Percentiles rank a stretch among this genome's conserved stretches.
Conservation (phyloP, 768 basidiomycete genomes). For the Lactarius quietus region DNA sequence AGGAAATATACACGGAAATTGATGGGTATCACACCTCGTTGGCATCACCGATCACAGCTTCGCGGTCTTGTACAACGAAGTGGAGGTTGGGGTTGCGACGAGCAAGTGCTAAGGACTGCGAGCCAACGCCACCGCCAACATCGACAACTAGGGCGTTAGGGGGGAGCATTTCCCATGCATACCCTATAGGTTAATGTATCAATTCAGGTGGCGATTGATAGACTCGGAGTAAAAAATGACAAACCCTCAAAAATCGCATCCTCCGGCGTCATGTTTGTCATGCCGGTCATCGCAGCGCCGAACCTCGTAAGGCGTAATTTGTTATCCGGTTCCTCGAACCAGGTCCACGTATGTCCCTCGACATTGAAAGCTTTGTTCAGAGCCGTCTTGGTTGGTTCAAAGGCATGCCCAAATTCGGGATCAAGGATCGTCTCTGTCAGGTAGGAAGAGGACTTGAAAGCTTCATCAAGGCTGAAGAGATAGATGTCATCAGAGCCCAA, state of each 20-base stretch:
- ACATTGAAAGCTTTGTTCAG: background rate
- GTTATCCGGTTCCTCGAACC: background rate
- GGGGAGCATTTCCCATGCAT: background rate
- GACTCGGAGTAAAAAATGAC: background rate
- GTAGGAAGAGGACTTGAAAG: conserved; percentile 33
- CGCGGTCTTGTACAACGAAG: background rate
- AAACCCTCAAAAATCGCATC: conserved; percentile 6
- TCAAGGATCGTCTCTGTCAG: conserved; percentile 35
- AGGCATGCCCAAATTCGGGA: conserved; percentile 23
- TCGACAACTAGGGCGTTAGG: background rate
- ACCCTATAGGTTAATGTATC: background rate
- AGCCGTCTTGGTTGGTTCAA: background rate
- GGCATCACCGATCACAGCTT: background rate
- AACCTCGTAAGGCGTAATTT: background rate
- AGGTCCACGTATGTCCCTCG: background rate
- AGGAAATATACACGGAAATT: background rate
- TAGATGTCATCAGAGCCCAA: background rate
- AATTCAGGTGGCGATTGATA: background rate
- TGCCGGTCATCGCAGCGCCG: conserved; percentile 33
- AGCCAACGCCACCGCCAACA: background rate
- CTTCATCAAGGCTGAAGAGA: conserved; percentile 29
- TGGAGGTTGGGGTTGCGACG: background rate
- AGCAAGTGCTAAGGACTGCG: background rate
- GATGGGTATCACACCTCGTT: background rate
- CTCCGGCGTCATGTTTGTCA: conserved; percentile 14